Evolutionary conservation across 371 early-diverging fungal species (phyloP), one percentile per base, ranked within the genome.

Genomic region (Lichtheimia hyalospora): DNA sequence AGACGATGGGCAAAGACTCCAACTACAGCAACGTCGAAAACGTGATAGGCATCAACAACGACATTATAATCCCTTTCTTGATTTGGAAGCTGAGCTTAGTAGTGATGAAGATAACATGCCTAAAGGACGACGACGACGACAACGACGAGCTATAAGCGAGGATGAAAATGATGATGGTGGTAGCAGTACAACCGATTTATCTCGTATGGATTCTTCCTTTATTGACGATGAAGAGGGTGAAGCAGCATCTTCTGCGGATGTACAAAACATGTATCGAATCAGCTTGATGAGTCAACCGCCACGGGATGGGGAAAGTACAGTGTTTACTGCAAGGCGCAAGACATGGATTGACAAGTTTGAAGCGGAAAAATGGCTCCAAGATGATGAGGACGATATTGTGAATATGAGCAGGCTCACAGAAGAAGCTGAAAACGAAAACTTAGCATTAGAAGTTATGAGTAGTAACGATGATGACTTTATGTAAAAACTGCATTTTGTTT

Each of bases 311-410:
- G 54, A 43, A n/a, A 34, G 10, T 4, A 1, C 53, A 15, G 53
- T 25, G 6, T 53, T 53, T n/a, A n/a, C 2, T 16, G 16, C 14
- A 24, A 55, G 59, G 28, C 59, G 59, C 49, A 50, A 24, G 51
- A 41, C 59, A 3, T 58, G 59, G 59, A 25, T 58, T 13, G 59
- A 58, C 23, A 18, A 23, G 34, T 58, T 58, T 27, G 16, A 58
- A 5, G 59, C 41, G 10, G 59, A 58, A 23, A 58, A 58, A 51
- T 58, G 59, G 59, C 28, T 51, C 10, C 40, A 42, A 39, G 39
- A 49, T 18, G 58, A 57, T 1, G 49, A 49, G n/a, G 51, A 58
- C 5, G 50, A 51, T 51, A 43, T 34, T 34, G 34, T 34, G 8
- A 34, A 34, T 8, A 8, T 34, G 34, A 34, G 34, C 34, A 34